These are phyloP conservation scores for Geosmithia putterillii DNA, from an alignment of 2,329 filamentous ascomycete species.

Conservation along the genomic window DNA sequence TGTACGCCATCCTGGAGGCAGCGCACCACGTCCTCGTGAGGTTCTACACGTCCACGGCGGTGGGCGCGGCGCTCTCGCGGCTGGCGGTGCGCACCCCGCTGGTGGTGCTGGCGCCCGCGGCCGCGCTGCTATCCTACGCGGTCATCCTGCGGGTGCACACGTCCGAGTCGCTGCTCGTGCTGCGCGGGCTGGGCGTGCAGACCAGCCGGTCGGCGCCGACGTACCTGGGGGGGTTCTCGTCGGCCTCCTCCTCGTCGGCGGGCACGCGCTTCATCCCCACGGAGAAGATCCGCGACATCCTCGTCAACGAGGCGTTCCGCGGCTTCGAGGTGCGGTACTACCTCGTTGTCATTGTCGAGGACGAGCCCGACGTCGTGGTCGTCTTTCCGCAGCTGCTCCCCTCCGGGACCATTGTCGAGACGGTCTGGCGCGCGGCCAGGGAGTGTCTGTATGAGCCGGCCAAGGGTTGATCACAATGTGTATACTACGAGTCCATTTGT, in stretches of 20 bases:
- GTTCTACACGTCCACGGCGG: slow-evolving; percentile 14
- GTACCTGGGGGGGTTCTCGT: slow-evolving; percentile 33
- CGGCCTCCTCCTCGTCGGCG: slow-evolving; percentile 14
- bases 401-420: slow-evolving; percentile 61
- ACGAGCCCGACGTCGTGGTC: slow-evolving; percentile 81
- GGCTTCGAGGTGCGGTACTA: slow-evolving; percentile 89
- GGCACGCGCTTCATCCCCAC: slow-evolving; percentile 66
- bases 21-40: slow-evolving; percentile 15
- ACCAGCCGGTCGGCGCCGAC: slow-evolving; percentile 54
- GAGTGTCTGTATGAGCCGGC: slow-evolving; percentile 60
- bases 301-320: slow-evolving; percentile 89
- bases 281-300: slow-evolving; percentile 80
- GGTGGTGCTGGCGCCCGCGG: slow-evolving; percentile 24
- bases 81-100: slow-evolving; percentile 22
- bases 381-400: slow-evolving; percentile 82
- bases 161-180: slow-evolving; percentile 78
- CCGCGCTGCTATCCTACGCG: slow-evolving; percentile 25
- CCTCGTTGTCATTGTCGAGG: slow-evolving; percentile 78
- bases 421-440: slow-evolving; percentile 79
- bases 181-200: slow-evolving; percentile 83
- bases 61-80: slow-evolving; percentile 16
- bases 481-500: background rate
- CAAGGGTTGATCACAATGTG: slow-evolving; percentile 10
- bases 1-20: slow-evolving; percentile 15
- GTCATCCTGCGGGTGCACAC: slow-evolving; percentile 34